These are phyloP conservation scores for Neohortaea acidophila DNA, from an alignment of 495 filamentous ascomycete species.

Conservation along the genomic window DNA sequence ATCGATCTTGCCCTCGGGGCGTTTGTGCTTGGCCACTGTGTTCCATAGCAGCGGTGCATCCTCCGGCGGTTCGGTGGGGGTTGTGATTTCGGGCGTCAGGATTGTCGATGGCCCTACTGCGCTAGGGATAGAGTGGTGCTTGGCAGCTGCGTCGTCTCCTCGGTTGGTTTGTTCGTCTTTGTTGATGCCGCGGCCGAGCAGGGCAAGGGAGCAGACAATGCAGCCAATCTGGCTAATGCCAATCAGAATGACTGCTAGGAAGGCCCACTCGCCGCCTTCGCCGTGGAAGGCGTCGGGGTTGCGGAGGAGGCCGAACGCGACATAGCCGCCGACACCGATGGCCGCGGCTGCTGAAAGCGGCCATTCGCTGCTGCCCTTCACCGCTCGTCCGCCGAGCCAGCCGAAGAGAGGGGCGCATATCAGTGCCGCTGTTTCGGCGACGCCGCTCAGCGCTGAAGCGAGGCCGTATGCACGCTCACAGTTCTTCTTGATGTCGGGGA, in stretches of 20 bases:
- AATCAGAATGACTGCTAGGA: conserved; percentile 61
- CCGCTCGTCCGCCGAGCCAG: conserved; percentile 48
- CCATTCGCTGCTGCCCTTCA: conserved; percentile 44
- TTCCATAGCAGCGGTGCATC: conserved; percentile 16
- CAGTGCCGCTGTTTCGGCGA: conserved; percentile 73
- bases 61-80: conserved; percentile 4
- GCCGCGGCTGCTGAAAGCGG: conserved; percentile 58
- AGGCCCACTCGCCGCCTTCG: conserved; percentile 48
- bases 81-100: no score
- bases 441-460: conserved; percentile 68
- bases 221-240: conserved; percentile 88
- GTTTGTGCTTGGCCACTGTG: neutral
- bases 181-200: conserved; percentile 66
- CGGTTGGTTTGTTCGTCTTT: neutral
- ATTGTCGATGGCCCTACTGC: no score
- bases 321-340: conserved; percentile 61
- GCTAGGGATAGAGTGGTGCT: no score
- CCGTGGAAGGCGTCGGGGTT: conserved; percentile 54
- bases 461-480: conserved; percentile 76
- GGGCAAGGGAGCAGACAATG: conserved; percentile 81
- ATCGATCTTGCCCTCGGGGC: conserved; percentile 15
- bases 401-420: conserved; percentile 77
- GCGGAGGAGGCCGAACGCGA: conserved; percentile 48
- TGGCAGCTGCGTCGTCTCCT: neutral
- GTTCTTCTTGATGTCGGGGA: conserved; percentile 55